A percentile compares a stretch with the other conserved stretches of the same genome.
Conservation (phyloP, 2,329 filamentous ascomycete genomes). For the Apiospora pterosperma region DNA sequence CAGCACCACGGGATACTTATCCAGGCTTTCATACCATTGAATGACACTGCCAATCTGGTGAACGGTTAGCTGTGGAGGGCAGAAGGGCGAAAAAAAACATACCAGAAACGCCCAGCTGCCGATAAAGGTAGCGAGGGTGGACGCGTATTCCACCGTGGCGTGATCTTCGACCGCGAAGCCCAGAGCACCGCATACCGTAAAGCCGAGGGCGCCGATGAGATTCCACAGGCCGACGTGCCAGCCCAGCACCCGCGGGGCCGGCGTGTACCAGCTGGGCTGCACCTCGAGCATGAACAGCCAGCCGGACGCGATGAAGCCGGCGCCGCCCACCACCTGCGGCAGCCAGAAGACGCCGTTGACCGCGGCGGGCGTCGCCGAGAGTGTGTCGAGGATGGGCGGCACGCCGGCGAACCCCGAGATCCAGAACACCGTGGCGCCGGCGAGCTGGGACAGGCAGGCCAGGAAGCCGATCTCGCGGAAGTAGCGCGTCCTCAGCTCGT, state of each 20-base stretch:
- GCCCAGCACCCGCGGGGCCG: conserved; percentile 52
- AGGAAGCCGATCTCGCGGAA: conserved; percentile 61
- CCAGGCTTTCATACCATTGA: conserved; percentile 46
- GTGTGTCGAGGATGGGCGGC: conserved; percentile 49
- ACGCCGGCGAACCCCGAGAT: conserved; percentile 59
- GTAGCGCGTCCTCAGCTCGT: conserved; percentile 58
- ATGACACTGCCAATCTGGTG: conserved; percentile 39
- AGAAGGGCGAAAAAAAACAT: neutral
- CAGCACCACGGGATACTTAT: conserved; percentile 38
- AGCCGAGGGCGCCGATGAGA: conserved; percentile 59
- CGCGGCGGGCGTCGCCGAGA: conserved; percentile 40
- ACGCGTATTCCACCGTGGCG: conserved; percentile 38
- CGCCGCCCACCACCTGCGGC: conserved; percentile 56
- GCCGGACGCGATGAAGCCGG: conserved; percentile 57
- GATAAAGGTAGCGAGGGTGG: conserved; percentile 45
- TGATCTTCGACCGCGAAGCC: conserved; percentile 42
- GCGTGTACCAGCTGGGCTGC: conserved; percentile 59
- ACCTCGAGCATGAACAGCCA: conserved; percentile 64
- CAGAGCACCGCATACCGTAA: conserved; percentile 57
- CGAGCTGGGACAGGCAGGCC: conserved; percentile 52
- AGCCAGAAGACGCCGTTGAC: conserved; percentile 59
- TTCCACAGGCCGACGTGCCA: conserved; percentile 70
- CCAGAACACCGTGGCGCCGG: conserved; percentile 62
- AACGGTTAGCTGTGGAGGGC: neutral
- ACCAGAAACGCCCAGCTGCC: conserved; percentile 48